Percentiles rank a stretch among this genome's conserved stretches.
Evolutionary conservation across 225 moss, liverwort and hornwort genomes (phyloP).

Genomic region (Polytrichum commune): DNA sequence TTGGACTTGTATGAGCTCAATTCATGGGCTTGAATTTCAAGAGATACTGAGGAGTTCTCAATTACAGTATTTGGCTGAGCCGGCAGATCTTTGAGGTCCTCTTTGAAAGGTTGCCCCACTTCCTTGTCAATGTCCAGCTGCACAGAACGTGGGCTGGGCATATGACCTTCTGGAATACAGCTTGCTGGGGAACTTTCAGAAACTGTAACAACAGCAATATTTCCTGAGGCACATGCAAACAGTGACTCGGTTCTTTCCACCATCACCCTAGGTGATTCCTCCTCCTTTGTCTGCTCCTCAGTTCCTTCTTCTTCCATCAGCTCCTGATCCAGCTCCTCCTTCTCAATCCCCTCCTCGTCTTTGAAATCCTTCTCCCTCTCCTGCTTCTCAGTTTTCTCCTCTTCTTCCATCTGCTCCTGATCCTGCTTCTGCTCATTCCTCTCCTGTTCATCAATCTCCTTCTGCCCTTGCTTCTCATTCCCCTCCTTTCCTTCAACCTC

Average conservation of each 20-base stretch:
- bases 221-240: constrained; percentile 12
- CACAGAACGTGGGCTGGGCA: constrained; percentile 1
- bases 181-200: constrained; percentile 5
- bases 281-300: constrained; percentile 16
- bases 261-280: constrained; percentile 14
- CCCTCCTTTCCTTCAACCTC: constrained; percentile 7
- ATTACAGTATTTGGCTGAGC: neutral
- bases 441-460: constrained; percentile 19
- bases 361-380: neutral
- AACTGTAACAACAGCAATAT: constrained; percentile 17
- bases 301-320: constrained; percentile 13
- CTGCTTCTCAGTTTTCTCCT: constrained; percentile 10
- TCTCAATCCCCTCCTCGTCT: constrained; percentile 12
- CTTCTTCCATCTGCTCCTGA: neutral
- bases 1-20: too few relatives aligned
- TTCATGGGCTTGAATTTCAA: too few relatives aligned
- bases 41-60: neutral
- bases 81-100: constrained; percentile 13
- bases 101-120: constrained; percentile 16
- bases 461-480: constrained; percentile 10
- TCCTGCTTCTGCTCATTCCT: constrained; percentile 8
- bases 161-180: constrained; percentile 2
- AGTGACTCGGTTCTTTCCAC: constrained; percentile 7
- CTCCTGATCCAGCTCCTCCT: constrained; percentile 6
- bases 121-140: constrained; percentile 19